Percentiles rank a stretch among this genome's conserved stretches.
These are phyloP conservation scores for Naegleria lovaniensis DNA, from an alignment of 208 protist genomes.

Conservation along the genomic window DNA sequence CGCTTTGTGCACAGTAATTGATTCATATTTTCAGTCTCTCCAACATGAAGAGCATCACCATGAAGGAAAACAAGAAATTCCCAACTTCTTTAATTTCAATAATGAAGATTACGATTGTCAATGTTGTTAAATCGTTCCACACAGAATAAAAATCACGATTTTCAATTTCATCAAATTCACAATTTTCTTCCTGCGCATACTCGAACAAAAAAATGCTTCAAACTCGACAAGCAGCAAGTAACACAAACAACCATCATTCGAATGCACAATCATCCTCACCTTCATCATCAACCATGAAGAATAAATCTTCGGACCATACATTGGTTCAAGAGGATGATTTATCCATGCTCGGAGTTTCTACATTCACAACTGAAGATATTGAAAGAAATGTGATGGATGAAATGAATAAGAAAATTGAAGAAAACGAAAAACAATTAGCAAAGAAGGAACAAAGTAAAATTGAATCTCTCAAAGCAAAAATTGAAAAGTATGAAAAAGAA, in stretches of 20 bases:
- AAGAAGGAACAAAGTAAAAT: not conserved
- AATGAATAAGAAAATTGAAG: not conserved
- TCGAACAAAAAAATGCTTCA: no score
- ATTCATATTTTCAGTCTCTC: not conserved
- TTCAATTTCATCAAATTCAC: no score
- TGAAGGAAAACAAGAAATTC: not conserved
- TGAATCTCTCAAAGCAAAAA: not conserved
- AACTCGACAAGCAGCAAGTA: no score
- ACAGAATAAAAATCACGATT: no score
- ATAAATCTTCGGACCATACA: not conserved
- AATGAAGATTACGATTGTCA: not conserved
- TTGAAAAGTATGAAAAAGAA: not conserved
- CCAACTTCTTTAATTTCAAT: not conserved
- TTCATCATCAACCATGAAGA: no score
- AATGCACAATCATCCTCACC: no score
- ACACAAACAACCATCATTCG: no score
- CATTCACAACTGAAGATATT: not conserved
- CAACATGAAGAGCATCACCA: not conserved
- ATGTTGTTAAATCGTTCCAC: not conserved
- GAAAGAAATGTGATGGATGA: slow-evolving; percentile 19
- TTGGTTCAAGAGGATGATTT: not conserved
- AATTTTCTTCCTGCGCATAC: no score
- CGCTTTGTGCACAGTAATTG: not conserved
- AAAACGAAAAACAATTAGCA: not conserved
- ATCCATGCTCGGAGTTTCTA: not conserved